Evolutionary conservation across 208 protist genomes (phyloP), one percentile per base, ranked within the genome.

Genomic region (Novymonas esmeraldas): DNA sequence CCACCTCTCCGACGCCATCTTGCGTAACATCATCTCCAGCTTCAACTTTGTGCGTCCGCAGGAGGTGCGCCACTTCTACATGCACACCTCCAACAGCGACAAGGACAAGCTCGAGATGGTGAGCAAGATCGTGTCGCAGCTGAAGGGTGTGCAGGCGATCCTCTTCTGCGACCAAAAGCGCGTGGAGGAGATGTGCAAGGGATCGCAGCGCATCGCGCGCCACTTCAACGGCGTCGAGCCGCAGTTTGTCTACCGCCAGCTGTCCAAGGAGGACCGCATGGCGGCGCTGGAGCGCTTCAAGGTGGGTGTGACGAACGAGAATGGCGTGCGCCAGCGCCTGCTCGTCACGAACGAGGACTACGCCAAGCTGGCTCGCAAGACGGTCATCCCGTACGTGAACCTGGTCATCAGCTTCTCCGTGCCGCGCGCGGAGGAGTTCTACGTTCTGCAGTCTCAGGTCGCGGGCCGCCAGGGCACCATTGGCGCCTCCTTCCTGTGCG

Each of bases 341-440:
- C 79, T 97, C 45, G 84, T 97, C 50, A 94, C 92, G 16, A 95
- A 77, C 72, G 87, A 93, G 57, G 92, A 97, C 75, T 97, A 97
- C 75, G 92, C 92, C 45, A 95, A 95, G 77, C 68, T 95, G 44
- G 89, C 92, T 13, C 85, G 88, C 49, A 95, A 95, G 69, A 91
- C 79, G 11, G 41, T 93, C 48, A 89, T 97, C 54, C 92, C 92
- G 55, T 94, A 93, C 62, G 92, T 97, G 39, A 97, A 97, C 61
- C 79, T 97, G 22, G 79, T 95, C 67, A 91, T 95, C 72, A 85
- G 92, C 85, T 95, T 93, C 75, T 78, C 77, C 42, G 77, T 94
- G 1, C 92, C 92, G 50, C 77, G 81, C 29, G 75, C 82, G 26
- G 83, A 93, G 73, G 89, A 97, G 78, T 94, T 86, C 65, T 97